These are phyloP conservation scores for Globisporangium rhizosaccharum DNA, from an alignment of 352 stramenopile species.

Conservation along the genomic window DNA sequence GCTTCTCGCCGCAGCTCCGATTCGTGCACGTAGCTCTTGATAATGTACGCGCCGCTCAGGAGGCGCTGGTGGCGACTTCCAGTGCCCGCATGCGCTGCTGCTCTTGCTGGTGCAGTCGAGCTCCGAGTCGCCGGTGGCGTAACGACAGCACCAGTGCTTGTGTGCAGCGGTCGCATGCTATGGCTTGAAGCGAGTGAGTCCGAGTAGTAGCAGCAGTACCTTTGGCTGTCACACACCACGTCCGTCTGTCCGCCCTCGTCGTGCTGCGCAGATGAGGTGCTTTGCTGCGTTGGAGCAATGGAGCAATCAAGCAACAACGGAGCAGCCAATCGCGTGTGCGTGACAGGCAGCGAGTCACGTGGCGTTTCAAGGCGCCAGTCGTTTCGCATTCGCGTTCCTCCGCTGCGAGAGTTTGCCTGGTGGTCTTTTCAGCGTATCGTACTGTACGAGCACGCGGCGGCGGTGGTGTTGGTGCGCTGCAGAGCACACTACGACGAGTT, in stretches of 20 bases:
- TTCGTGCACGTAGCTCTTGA: slow-evolving; percentile 49
- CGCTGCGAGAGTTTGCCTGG: too few species aligned
- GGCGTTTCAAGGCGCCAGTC: background rate
- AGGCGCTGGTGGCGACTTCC: slow-evolving; percentile 11
- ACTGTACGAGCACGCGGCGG: too few species aligned
- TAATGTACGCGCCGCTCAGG: slow-evolving; percentile 26
- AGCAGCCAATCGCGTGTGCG: background rate
- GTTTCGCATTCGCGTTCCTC: background rate
- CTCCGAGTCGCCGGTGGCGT: background rate
- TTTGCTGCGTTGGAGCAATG: too few species aligned
- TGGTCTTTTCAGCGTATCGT: too few species aligned
- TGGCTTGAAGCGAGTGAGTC: background rate
- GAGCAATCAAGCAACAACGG: background rate
- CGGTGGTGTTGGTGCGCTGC: too few species aligned
- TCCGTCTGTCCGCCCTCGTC: background rate
- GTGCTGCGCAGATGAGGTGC: background rate
- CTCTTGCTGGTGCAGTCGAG: background rate
- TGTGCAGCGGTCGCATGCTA: background rate
- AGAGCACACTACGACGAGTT: too few species aligned
- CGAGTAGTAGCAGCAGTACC: too few species aligned
- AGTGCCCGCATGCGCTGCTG: background rate
- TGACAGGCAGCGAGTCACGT: background rate
- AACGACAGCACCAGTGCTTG: background rate
- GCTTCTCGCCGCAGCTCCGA: slow-evolving; percentile 29
- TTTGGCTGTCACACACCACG: too few species aligned